phyloP scores from a whole-genome alignment of 2,329 filamentous ascomycete species.

The Cladosporium sp. region DNA sequence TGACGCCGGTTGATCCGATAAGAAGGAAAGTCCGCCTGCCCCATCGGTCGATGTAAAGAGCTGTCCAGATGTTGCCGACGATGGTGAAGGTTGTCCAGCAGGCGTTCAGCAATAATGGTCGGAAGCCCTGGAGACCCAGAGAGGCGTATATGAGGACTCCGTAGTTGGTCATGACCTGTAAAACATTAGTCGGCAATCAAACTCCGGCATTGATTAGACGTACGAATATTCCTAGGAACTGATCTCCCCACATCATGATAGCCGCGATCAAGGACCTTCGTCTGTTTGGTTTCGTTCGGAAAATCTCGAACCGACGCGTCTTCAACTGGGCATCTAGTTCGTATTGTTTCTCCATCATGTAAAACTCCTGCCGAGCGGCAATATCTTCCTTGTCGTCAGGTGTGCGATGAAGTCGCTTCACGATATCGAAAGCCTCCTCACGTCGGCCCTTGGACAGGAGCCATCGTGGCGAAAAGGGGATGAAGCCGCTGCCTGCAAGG shows the following conservation, averaged over 20 bases:
- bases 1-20: constrained; percentile 36
- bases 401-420: constrained; percentile 40
- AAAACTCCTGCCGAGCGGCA: constrained; percentile 36
- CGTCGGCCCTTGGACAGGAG: constrained; percentile 37
- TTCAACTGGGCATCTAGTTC: constrained; percentile 34
- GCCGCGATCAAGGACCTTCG: constrained; percentile 35
- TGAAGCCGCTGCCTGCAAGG: constrained; percentile 32
- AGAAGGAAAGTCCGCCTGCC: constrained; percentile 40
- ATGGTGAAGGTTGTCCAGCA: constrained; percentile 39
- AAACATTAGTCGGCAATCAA: neutral
- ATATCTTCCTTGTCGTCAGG: constrained; percentile 34
- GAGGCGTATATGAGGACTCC: constrained; percentile 34
- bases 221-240: constrained; percentile 22
- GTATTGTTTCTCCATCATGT: constrained; percentile 40
- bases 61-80: constrained; percentile 37
- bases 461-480: constrained; percentile 41
- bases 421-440: constrained; percentile 36
- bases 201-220: constrained; percentile 29
- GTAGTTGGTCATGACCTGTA: constrained; percentile 30
- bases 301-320: constrained; percentile 35
- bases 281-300: constrained; percentile 37
- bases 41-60: constrained; percentile 34
- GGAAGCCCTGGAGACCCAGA: constrained; percentile 33
- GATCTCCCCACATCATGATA: constrained; percentile 32
- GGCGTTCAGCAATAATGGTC: constrained; percentile 40